phyloP scores from a whole-genome alignment of 345 rosid genomes.

The Microthlaspi erraticum region DNA sequence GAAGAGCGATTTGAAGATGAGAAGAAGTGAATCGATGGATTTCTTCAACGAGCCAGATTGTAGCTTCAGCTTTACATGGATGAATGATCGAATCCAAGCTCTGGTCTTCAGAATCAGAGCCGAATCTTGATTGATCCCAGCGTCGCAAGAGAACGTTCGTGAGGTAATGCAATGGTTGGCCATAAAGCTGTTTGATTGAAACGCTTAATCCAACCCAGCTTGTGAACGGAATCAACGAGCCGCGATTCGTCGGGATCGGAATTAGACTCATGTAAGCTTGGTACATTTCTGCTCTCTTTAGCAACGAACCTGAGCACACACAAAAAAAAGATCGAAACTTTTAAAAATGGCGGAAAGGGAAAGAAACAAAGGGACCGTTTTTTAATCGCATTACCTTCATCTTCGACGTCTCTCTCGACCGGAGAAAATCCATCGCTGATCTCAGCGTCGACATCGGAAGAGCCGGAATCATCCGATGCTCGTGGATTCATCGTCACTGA shows the following conservation, averaged over 20 bases:
- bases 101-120: slow-evolving; percentile 55
- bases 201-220: slow-evolving; percentile 79
- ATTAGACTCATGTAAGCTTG: slow-evolving; percentile 84
- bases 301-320: slow-evolving; percentile 31
- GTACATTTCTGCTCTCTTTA: slow-evolving; percentile 66
- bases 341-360: background rate
- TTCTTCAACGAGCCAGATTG: slow-evolving; percentile 87
- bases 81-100: slow-evolving; percentile 67
- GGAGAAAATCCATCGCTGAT: slow-evolving; percentile 38
- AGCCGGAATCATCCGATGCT: slow-evolving; percentile 63
- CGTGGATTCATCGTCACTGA: slow-evolving; percentile 16
- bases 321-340: slow-evolving; percentile 19
- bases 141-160: slow-evolving; percentile 66
- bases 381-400: slow-evolving; percentile 49
- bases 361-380: background rate
- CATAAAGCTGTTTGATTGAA: slow-evolving; percentile 72
- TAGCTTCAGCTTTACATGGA: slow-evolving; percentile 86
- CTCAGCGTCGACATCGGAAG: slow-evolving; percentile 55
- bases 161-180: slow-evolving; percentile 90
- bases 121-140: slow-evolving; percentile 75
- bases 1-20: slow-evolving; percentile 61
- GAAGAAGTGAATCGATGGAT: slow-evolving; percentile 71
- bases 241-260: slow-evolving; percentile 62
- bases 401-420: slow-evolving; percentile 40
- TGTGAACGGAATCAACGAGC: slow-evolving; percentile 76